These are phyloP conservation scores for Meyerozyma carpophila DNA, from an alignment of 1,139 yeast genomes.

Conservation along the genomic window DNA sequence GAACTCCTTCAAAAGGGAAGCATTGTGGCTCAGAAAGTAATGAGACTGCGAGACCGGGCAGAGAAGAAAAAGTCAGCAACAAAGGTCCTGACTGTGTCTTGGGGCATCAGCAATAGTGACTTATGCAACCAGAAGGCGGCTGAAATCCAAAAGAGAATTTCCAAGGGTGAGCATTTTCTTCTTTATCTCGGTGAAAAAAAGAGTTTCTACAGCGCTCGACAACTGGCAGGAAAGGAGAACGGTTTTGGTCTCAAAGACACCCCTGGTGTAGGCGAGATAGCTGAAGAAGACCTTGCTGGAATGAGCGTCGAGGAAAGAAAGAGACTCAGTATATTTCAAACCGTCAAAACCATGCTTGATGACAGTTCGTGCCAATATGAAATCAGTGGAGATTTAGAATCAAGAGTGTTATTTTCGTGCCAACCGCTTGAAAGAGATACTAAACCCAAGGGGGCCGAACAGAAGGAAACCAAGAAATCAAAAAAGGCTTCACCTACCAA, in stretches of 20 bases:
- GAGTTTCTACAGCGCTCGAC: constrained; percentile 11
- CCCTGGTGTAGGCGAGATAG: constrained; percentile 5
- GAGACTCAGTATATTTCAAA: constrained; percentile 25
- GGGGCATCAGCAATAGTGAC: constrained; percentile 39
- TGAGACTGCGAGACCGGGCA: constrained; percentile 23
- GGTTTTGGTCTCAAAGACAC: constrained; percentile 6
- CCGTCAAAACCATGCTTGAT: constrained; percentile 20
- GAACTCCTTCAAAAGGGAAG: constrained; percentile 34
- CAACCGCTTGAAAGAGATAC: constrained; percentile 9
- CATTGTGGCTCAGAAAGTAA: constrained; percentile 23
- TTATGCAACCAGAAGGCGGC: constrained; percentile 31
- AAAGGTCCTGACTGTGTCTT: constrained; percentile 28
- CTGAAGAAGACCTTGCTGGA: constrained; percentile 6
- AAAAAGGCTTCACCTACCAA: not conserved
- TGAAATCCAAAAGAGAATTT: constrained; percentile 28
- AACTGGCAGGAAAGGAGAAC: constrained; percentile 13
- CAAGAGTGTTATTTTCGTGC: constrained; percentile 12
- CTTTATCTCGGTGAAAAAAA: constrained; percentile 24
- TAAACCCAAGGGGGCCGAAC: constrained; percentile 6
- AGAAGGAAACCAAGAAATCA: constrained; percentile 8
- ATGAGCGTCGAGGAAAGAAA: constrained; percentile 25
- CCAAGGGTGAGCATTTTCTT: constrained; percentile 30
- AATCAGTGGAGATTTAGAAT: constrained; percentile 25
- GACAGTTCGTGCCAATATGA: constrained; percentile 26
- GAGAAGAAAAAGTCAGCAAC: constrained; percentile 34